These are phyloP conservation scores for Heterobasidion occidentale DNA, from an alignment of 1,284 basidiomycete genomes.

Conservation along the genomic window DNA sequence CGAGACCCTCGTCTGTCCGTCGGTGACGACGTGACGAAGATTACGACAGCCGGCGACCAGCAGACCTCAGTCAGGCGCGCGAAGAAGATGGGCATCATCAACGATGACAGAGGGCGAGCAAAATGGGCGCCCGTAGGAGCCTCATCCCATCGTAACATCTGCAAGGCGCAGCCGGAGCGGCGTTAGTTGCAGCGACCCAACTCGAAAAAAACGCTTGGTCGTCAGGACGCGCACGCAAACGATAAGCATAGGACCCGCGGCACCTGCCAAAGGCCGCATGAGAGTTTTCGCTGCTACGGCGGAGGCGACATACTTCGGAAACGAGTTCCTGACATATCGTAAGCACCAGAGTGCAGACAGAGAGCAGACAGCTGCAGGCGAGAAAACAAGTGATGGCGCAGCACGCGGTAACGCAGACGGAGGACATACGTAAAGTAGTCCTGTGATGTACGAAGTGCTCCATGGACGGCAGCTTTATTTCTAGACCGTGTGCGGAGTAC, in stretches of 20 bases:
- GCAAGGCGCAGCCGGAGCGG: too few relatives aligned
- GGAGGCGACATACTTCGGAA: background rate
- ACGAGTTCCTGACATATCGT: background rate
- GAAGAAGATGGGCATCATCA: background rate
- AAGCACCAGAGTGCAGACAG: too few relatives aligned
- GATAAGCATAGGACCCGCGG: background rate
- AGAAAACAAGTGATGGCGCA: too few relatives aligned
- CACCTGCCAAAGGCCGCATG: background rate
- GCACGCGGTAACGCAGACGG: too few relatives aligned
- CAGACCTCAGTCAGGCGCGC: background rate
- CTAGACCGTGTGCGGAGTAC: background rate
- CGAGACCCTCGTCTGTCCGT: too few relatives aligned
- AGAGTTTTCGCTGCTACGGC: background rate
- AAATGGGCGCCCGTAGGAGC: background rate
- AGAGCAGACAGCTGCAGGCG: too few relatives aligned
- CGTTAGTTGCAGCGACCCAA: too few relatives aligned
- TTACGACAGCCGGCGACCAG: too few relatives aligned
- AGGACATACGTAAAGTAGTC: background rate
- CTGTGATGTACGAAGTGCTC: background rate
- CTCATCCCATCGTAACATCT: background rate
- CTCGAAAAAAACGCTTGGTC: too few relatives aligned
- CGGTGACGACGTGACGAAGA: too few relatives aligned
- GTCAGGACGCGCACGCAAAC: background rate
- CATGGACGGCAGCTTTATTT: background rate
- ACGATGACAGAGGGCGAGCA: background rate